Conservation (phyloP, 371 early-diverging fungal genomes). For the Rhizomucor miehei region DNA sequence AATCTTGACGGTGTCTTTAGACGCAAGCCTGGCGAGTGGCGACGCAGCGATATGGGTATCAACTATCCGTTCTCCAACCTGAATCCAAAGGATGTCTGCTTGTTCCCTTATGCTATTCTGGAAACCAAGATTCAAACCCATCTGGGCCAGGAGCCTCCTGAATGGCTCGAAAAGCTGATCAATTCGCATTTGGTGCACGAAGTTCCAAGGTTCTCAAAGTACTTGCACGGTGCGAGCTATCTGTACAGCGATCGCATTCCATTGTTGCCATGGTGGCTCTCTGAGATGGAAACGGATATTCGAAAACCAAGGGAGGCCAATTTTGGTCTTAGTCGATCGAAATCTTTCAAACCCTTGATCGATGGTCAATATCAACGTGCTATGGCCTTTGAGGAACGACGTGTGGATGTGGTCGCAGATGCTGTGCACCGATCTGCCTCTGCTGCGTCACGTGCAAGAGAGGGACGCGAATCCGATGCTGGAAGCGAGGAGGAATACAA, state of each 20-base stretch:
- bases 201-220: conserved; percentile 98
- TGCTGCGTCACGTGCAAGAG: not conserved
- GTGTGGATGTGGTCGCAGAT: conserved; percentile 19
- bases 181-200: conserved; percentile 91
- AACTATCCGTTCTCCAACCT: conserved; percentile 87
- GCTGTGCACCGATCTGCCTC: too few species aligned
- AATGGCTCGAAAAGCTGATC: conserved; percentile 91
- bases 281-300: conserved; percentile 93
- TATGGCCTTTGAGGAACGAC: conserved; percentile 34
- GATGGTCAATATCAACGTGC: conserved; percentile 44
- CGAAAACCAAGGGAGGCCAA: conserved; percentile 62
- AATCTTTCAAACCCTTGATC: conserved; percentile 45
- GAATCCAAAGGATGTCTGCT: conserved; percentile 73
- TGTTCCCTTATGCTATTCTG: conserved; percentile 97
- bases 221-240: conserved; percentile 94
- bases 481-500: not conserved
- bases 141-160: conserved; percentile 80
- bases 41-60: conserved; percentile 83
- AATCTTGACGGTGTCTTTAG: conserved; percentile 56
- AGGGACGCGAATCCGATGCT: not conserved
- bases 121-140: conserved; percentile 95
- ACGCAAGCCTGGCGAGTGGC: conserved; percentile 84
- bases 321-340: conserved; percentile 49
- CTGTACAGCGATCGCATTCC: conserved; percentile 84
- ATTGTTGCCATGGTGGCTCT: conserved; percentile 97